Base-by-base conservation (phyloP, 2,329 filamentous ascomycete species). In the Fusarium albidum region DNA sequence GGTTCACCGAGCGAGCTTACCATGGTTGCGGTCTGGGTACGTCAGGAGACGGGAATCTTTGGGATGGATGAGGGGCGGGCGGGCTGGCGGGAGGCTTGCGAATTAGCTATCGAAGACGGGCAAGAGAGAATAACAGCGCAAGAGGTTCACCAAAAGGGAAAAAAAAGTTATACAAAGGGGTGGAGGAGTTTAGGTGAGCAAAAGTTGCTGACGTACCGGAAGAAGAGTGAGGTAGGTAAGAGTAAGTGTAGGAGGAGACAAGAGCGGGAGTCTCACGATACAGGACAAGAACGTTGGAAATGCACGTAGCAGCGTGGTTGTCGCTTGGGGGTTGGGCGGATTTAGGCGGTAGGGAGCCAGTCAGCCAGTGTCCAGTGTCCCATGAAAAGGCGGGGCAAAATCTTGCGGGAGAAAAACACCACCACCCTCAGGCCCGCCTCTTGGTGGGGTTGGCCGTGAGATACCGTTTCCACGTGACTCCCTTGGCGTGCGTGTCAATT, bases 21-120 rank as follows among this genome's bases (percentile, higher is more conserved):
- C 75, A 77, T 77, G 67, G 59, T 73, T 72, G 71, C 68, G 70
- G 68, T 70, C 60, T 65, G 21, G 21, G 21, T 21, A 61, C 60
- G 65, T 70, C 61, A 64, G 64, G 61, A 65, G 66, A 69, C 59
- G 48, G 62, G 53, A 61, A 61, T 55, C 53, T 48, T 59, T 49
- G 54, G 62, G 61, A 67, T 64, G 66, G 61, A 67, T 64, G 66
- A 61, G 61, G 59, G 60, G 59, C 52, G 58, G 57, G 54, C 41
- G 61, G 65, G 53, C 59, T 62, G 58, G 56, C 52, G 57, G 61
- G 59, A 65, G 51, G 59, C 58, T 59, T 55, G 31, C 55, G 52
- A 53, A 59, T 69, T 62, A 68, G 69, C 59, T 66, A 60, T 57
- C 50, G 39, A 35, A 50, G 27, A 21, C 7, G 29, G 17, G 44